Evolutionary conservation across 371 early-diverging fungal species (phyloP).

Genomic region (Mycotypha africana): DNA sequence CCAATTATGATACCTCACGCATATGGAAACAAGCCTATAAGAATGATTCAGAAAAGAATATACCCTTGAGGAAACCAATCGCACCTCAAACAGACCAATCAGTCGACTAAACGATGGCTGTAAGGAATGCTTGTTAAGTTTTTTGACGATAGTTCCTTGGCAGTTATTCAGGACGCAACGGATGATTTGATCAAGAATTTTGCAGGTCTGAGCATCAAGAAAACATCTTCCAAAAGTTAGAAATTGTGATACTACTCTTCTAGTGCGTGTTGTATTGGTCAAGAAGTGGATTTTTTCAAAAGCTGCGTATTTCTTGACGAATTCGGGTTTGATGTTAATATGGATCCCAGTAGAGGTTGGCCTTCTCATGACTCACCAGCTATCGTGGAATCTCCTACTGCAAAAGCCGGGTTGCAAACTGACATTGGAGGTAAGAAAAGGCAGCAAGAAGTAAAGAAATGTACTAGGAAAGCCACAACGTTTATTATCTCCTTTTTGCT

Average conservation of each 20-base stretch:
- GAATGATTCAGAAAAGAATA: slow-evolving; percentile 5
- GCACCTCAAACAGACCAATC: background rate
- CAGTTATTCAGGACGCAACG: slow-evolving; percentile 5
- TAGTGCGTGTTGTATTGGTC: background rate
- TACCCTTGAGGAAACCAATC: slow-evolving; percentile 4
- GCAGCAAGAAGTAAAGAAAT: too few species aligned
- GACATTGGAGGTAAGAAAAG: too few species aligned
- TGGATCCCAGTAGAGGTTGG: too few species aligned
- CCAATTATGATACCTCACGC: slow-evolving; percentile 7
- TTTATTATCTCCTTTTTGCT: too few species aligned
- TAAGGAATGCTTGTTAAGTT: slow-evolving; percentile 2
- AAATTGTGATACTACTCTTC: slow-evolving; percentile 2
- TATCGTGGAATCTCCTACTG: too few species aligned
- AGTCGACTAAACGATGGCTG: slow-evolving; percentile 2
- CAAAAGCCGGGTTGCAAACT: too few species aligned
- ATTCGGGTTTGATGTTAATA: slow-evolving; percentile 7
- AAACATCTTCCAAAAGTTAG: slow-evolving; percentile 4
- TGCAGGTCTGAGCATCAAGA: slow-evolving; percentile 4
- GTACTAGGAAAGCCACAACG: too few species aligned
- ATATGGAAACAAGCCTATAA: slow-evolving; percentile 6
- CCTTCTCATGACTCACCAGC: too few species aligned
- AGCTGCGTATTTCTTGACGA: slow-evolving; percentile 1
- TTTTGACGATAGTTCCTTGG: slow-evolving; percentile 4
- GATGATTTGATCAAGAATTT: background rate
- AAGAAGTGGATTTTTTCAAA: background rate